Conservation (phyloP, 148 eudicot species). For the Rhododendron molle region DNA sequence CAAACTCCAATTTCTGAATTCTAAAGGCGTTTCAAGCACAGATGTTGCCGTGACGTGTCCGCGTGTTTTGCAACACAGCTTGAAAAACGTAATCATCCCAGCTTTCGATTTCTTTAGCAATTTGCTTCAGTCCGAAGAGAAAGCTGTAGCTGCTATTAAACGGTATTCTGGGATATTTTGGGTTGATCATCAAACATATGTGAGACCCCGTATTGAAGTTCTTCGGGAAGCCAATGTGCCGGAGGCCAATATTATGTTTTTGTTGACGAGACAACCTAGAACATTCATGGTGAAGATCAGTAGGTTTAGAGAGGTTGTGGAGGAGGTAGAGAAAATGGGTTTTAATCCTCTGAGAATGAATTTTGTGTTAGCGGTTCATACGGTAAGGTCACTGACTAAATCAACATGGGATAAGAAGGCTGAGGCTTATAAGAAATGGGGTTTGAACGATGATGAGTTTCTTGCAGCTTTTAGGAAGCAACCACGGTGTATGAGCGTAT, state of each 20-base stretch:
- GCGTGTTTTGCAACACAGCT: neutral
- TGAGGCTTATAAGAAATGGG: constrained; percentile 24
- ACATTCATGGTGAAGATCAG: neutral
- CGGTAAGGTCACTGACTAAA: neutral
- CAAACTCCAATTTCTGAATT: neutral
- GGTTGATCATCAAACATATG: neutral
- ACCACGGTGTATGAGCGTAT: constrained; percentile 12
- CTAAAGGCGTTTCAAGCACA: neutral
- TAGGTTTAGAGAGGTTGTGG: constrained; percentile 10
- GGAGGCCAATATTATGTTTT: neutral
- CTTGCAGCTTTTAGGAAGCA: constrained; percentile 6
- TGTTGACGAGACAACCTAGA: neutral
- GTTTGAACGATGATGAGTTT: constrained; percentile 22
- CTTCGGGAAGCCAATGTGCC: neutral
- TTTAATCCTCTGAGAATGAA: constrained; percentile 3
- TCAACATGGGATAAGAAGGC: constrained; percentile 12
- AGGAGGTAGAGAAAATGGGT: constrained; percentile 12
- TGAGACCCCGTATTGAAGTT: neutral
- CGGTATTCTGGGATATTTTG: neutral
- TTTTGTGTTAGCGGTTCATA: constrained; percentile 11
- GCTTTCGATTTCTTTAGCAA: neutral
- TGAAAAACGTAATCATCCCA: neutral
- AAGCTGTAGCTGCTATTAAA: neutral
- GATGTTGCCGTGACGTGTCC: neutral
- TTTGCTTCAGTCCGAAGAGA: neutral